Percentiles rank a stretch among this genome's conserved stretches.
Conservation (phyloP, 345 rosid species). For the Microthlaspi erraticum region DNA sequence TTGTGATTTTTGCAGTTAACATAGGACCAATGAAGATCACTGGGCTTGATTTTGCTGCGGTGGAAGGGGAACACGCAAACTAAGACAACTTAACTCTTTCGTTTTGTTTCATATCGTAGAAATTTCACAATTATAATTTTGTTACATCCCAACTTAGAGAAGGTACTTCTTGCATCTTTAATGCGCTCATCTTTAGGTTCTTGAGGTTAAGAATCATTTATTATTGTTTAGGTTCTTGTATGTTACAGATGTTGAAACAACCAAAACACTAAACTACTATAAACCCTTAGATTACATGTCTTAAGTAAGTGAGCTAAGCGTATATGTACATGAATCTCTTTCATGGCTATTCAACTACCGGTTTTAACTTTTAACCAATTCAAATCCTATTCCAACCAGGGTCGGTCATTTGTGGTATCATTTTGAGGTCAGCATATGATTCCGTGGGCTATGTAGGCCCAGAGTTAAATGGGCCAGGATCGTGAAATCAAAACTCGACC, state of each 20-base stretch:
- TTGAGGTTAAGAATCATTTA: too few species aligned
- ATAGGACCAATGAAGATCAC: conserved; percentile 77
- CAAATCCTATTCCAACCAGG: background rate
- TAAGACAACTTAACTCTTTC: conserved; percentile 11
- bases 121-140: background rate
- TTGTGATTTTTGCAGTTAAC: conserved; percentile 61
- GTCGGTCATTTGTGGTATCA: background rate
- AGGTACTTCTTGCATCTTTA: too few species aligned
- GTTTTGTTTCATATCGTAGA: conserved; percentile 11
- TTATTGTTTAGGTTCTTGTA: background rate
- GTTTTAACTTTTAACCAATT: background rate
- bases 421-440: background rate
- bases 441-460: background rate
- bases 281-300: too few species aligned
- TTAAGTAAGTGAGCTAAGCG: too few species aligned
- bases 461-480: background rate
- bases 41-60: conserved; percentile 65
- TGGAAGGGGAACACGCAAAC: conserved; percentile 41
- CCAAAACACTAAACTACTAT: too few species aligned
- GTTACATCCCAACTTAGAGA: background rate
- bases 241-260: too few species aligned
- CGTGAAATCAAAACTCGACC: background rate
- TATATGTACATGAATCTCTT: too few species aligned
- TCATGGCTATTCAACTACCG: too few species aligned
- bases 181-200: too few species aligned